A percentile compares a stretch with the other conserved stretches of the same genome.
Evolutionary conservation across 2,329 filamentous ascomycete species (phyloP).

Genomic region (Blumeriella jaapii): DNA sequence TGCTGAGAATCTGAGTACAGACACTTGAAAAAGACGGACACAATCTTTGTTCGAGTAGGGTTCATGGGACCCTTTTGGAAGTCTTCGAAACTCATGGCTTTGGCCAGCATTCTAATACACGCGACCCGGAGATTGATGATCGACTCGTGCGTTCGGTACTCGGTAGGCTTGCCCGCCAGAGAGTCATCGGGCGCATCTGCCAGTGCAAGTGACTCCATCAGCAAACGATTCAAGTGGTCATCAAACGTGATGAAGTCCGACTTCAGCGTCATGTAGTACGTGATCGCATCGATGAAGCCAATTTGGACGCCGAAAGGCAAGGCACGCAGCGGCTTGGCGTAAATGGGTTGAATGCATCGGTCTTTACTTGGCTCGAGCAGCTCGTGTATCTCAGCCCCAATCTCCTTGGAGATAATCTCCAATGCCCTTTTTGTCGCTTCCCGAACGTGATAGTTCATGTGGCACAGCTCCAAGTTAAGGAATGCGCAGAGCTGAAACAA

Average conservation of each 20-base stretch:
- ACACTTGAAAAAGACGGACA: constrained; percentile 95
- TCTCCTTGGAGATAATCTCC: constrained; percentile 66
- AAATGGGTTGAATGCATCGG: constrained; percentile 79
- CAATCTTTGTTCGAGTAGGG: constrained; percentile 58
- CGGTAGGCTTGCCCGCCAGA: constrained; percentile 80
- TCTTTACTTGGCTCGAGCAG: constrained; percentile 85
- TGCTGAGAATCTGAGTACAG: constrained; percentile 87
- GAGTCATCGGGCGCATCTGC: constrained; percentile 93
- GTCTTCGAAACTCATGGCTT: constrained; percentile 85
- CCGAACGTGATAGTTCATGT: constrained; percentile 93
- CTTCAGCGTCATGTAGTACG: constrained; percentile 84
- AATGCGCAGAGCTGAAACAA: constrained; percentile 70
- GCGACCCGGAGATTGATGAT: constrained; percentile 88
- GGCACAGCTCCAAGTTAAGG: constrained; percentile 78
- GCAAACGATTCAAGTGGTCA: constrained; percentile 75
- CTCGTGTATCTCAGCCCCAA: constrained; percentile 73
- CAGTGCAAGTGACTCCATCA: constrained; percentile 87
- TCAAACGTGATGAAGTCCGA: constrained; percentile 85
- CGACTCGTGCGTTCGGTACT: constrained; percentile 90
- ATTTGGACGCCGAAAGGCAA: constrained; percentile 93
- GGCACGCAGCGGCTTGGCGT: constrained; percentile 85
- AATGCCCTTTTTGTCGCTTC: constrained; percentile 76
- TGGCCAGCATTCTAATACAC: constrained; percentile 85
- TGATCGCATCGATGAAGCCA: constrained; percentile 95
- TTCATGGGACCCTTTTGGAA: constrained; percentile 69